These are phyloP conservation scores for Pyricularia grisea DNA, from an alignment of 2,329 filamentous ascomycete species.

Conservation along the genomic window DNA sequence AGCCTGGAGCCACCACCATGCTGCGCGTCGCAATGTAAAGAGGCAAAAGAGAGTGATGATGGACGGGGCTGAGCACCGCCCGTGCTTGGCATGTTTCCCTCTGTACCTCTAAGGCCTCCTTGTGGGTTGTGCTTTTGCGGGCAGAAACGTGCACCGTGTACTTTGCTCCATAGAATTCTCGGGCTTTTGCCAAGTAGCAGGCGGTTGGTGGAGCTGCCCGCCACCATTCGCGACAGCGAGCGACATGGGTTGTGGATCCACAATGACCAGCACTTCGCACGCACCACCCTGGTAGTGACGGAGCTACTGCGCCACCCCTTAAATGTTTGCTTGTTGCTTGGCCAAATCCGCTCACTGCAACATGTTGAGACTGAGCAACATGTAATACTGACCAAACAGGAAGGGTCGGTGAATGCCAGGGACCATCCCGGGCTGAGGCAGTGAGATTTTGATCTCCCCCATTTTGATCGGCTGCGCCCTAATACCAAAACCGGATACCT, in stretches of 20 bases:
- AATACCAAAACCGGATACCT: not conserved
- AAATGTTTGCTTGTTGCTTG: not conserved
- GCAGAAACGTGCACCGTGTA: not conserved
- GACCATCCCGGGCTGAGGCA: not conserved
- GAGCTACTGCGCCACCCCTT: not conserved
- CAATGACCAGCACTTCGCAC: not conserved
- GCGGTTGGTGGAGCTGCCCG: not conserved
- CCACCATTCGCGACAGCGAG: not conserved
- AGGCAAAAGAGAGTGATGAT: not conserved
- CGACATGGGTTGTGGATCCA: not conserved
- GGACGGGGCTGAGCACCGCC: not conserved
- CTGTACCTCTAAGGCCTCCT: not conserved
- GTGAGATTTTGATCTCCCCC: slow-evolving; percentile 1
- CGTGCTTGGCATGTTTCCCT: not conserved
- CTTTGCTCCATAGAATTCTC: not conserved
- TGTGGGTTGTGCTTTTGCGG: not conserved
- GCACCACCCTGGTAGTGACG: not conserved
- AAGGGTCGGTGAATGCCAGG: not conserved
- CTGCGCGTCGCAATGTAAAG: not conserved
- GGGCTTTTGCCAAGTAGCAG: not conserved
- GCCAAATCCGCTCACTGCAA: not conserved
- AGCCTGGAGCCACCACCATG: not conserved
- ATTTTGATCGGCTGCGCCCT: not conserved
- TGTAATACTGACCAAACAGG: not conserved
- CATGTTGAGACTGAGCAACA: not conserved